Evolutionary conservation across 495 filamentous ascomycete species (phyloP), one percentile per base, ranked within the genome.

Genomic region (Hyaloscypha variabilis): DNA sequence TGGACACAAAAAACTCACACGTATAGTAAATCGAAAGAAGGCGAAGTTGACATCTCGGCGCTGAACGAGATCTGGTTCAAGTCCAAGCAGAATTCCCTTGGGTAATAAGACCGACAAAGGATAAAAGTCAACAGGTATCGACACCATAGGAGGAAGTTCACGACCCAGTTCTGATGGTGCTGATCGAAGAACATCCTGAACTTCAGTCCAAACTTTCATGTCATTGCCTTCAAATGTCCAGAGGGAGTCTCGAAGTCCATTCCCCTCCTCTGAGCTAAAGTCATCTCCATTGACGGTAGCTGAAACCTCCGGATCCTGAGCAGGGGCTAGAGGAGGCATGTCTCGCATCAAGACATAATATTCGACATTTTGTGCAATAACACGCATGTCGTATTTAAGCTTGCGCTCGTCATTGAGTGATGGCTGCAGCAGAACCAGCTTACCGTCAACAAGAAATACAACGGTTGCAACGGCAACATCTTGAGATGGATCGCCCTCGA

Each of bases 371-470:
- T 96, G 91, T 8, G 94, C 92, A 70, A 99, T 88, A 34, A 98
- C 88, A 14, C 93, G 90, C 96, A 99, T 98, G 71, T 99, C 95
- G 72, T 98, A 99, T 79, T 97, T 97, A 49, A 96, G 79, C 65
- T 89, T 90, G 2, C 90, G 90, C 23, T 86, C 85, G 42, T 90
- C 88, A 51, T 86, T 89, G 8, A 88, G 81, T 2, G 90, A 92
- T 4, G 96, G 95, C 66, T 96, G 92, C 29, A 99, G 81, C 19
- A 98, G 81, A 23, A 98, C 96, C 23, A 99, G 83, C 69, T 98
- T 99, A 21, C 93, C 96, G 73, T 98, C 96, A 8, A 98, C 94
- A 30, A 98, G 81, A 65, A 99, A 96, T 34, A 99, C 77, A 54
- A 99, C 93, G 3, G 91, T 95, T 21, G 96, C 96, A 55, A 91